These are phyloP conservation scores for Xylaria grammica DNA, from an alignment of 495 filamentous ascomycete genomes.

Conservation along the genomic window DNA sequence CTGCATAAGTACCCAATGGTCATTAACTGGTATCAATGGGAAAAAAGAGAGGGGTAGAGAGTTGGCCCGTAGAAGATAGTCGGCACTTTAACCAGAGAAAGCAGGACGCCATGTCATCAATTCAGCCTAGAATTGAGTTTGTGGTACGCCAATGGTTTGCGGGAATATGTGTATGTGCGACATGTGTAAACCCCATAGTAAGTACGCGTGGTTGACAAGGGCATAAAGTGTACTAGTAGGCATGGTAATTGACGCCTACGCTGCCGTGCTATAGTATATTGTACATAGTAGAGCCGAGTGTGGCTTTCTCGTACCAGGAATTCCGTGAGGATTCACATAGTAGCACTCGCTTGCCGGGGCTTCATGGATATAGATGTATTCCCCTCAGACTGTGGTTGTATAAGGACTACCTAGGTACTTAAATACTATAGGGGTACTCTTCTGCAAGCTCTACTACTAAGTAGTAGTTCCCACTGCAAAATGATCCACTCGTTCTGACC, in stretches of 20 bases:
- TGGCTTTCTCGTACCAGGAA: background rate
- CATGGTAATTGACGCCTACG: background rate
- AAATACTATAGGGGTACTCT: conserved; percentile 9
- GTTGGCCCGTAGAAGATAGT: conserved; percentile 4
- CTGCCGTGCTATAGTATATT: background rate
- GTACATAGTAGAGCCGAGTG: background rate
- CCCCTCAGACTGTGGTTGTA: conserved; percentile 5
- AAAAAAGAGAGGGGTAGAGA: background rate
- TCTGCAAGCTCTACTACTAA: conserved; percentile 2
- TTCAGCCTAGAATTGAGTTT: conserved; percentile 15
- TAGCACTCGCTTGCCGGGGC: conserved; percentile 18
- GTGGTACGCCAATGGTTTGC: conserved; percentile 3
- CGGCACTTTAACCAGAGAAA: conserved; percentile 2
- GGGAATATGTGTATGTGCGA: conserved; percentile 16
- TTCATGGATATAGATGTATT: conserved; percentile 11
- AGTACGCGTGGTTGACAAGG: conserved; percentile 13
- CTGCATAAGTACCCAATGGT: conserved; percentile 14
- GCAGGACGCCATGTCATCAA: conserved; percentile 16
- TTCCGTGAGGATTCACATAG: background rate
- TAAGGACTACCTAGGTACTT: too few species aligned
- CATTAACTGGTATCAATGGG: background rate
- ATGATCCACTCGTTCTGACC: conserved; percentile 23
- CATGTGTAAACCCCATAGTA: conserved; percentile 16
- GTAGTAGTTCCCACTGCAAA: conserved; percentile 11
- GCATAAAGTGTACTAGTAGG: too few species aligned